Conservation (phyloP, 2,329 filamentous ascomycete species). For the Venturia carpophila region DNA sequence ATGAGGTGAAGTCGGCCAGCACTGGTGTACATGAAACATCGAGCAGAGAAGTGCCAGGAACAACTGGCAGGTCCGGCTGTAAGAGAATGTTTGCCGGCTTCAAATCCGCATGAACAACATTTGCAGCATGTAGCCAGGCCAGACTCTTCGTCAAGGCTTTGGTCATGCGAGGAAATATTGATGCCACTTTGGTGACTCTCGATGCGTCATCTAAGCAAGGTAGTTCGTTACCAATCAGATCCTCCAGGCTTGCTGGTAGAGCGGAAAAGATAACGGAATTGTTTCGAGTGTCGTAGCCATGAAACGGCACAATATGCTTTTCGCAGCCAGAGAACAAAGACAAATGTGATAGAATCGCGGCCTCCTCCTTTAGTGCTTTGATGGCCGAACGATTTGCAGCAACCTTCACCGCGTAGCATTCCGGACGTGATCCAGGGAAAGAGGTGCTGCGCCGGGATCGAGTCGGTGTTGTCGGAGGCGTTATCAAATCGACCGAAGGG, state of each 20-base stretch:
- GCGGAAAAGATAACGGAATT: constrained; percentile 29
- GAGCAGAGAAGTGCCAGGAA: constrained; percentile 14
- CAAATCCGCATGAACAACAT: constrained; percentile 39
- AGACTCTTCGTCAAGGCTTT: constrained; percentile 34
- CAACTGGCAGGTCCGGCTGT: constrained; percentile 19
- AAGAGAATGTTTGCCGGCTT: constrained; percentile 42
- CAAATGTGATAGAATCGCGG: constrained; percentile 3
- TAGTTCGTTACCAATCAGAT: constrained; percentile 27
- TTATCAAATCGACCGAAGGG: constrained; percentile 2
- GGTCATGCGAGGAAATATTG: constrained; percentile 35
- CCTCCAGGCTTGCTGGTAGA: constrained; percentile 29
- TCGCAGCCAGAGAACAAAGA: neutral
- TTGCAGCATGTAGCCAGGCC: constrained; percentile 34
- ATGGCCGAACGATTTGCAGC: neutral
- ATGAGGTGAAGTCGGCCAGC: constrained; percentile 40
- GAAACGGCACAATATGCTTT: constrained; percentile 11
- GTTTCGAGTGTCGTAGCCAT: constrained; percentile 21
- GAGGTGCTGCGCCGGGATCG: neutral
- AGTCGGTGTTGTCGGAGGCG: constrained; percentile 16
- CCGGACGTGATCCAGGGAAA: neutral
- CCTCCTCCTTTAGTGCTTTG: constrained; percentile 9
- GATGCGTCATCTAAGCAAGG: constrained; percentile 24
- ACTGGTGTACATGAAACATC: constrained; percentile 24
- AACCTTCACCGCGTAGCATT: constrained; percentile 12
- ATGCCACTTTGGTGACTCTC: constrained; percentile 31